Percentiles rank a stretch among this genome's conserved stretches.
Conservation (phyloP, 2,329 filamentous ascomycete species). For the Emmonsia crescens region DNA sequence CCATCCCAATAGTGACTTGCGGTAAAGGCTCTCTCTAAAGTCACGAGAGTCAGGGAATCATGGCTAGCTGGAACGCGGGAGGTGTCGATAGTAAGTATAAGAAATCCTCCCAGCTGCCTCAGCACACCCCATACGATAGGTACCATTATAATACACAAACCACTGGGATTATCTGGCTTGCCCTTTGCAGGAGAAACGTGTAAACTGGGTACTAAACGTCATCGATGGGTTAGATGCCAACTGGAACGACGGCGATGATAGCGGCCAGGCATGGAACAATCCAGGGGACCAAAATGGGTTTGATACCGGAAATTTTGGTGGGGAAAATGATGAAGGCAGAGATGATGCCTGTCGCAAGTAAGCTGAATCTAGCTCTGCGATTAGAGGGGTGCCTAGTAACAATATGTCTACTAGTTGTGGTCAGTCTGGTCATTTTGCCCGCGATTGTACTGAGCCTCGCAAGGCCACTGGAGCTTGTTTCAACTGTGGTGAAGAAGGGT, state of each 20-base stretch:
- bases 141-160: not conserved
- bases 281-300: not conserved
- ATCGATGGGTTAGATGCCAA: not conserved
- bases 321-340: constrained; percentile 7
- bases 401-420: constrained; percentile 21
- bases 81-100: constrained; percentile 1
- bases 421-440: constrained; percentile 27
- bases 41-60: not conserved
- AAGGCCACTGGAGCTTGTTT: constrained; percentile 32
- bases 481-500: constrained; percentile 38
- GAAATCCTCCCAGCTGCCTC: not conserved
- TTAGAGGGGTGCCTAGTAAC: not conserved
- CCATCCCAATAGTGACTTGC: not conserved
- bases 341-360: constrained; percentile 29
- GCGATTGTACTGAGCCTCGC: constrained; percentile 34
- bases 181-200: too few relatives aligned
- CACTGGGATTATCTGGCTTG: not conserved
- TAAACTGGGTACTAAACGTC: not conserved
- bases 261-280: not conserved
- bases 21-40: not conserved
- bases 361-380: constrained; percentile 11
- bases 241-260: constrained; percentile 8
- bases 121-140: not conserved
- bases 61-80: constrained; percentile 6
- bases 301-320: constrained; percentile 5